Evolutionary conservation across 495 filamentous ascomycete genomes (phyloP).

Genomic region (Aspergillus ostianus): DNA sequence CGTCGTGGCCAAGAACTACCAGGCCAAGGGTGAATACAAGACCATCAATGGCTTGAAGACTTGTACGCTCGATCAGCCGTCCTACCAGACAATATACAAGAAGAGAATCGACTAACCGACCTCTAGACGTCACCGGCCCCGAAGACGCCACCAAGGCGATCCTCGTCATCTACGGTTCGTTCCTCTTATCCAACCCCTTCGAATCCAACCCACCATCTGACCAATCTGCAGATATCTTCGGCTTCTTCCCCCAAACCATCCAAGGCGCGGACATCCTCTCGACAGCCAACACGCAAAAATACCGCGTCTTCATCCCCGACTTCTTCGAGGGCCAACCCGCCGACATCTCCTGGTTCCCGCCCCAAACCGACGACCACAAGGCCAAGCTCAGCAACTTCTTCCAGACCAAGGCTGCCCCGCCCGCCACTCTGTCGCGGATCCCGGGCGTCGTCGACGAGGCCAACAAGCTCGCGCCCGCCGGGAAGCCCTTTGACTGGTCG

Average conservation of each 20-base stretch:
- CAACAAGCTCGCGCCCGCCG: constrained; percentile 42
- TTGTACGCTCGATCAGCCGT: constrained; percentile 40
- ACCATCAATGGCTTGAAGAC: constrained; percentile 61
- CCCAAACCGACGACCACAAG: constrained; percentile 77
- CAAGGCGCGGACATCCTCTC: constrained; percentile 60
- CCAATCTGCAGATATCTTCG: constrained; percentile 49
- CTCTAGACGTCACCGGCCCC: constrained; percentile 52
- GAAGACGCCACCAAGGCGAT: constrained; percentile 52
- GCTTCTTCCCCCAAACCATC: constrained; percentile 53
- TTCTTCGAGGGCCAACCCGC: constrained; percentile 54
- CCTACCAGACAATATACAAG: not conserved
- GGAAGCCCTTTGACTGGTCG: constrained; percentile 65
- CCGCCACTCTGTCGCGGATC: constrained; percentile 61
- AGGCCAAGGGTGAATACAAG: constrained; percentile 60
- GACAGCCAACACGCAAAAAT: constrained; percentile 45
- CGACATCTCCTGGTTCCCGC: constrained; percentile 61
- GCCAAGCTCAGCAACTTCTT: constrained; percentile 77
- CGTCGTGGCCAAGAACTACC: constrained; percentile 54
- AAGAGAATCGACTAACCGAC: constrained; percentile 11
- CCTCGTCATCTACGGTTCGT: constrained; percentile 50
- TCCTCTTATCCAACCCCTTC: not conserved
- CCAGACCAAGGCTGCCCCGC: constrained; percentile 61
- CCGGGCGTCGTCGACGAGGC: constrained; percentile 57
- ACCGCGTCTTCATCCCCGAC: constrained; percentile 58
- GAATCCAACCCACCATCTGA: not conserved